phyloP scores from a whole-genome alignment of 768 basidiomycete genomes.

The Ramaria sp. region DNA sequence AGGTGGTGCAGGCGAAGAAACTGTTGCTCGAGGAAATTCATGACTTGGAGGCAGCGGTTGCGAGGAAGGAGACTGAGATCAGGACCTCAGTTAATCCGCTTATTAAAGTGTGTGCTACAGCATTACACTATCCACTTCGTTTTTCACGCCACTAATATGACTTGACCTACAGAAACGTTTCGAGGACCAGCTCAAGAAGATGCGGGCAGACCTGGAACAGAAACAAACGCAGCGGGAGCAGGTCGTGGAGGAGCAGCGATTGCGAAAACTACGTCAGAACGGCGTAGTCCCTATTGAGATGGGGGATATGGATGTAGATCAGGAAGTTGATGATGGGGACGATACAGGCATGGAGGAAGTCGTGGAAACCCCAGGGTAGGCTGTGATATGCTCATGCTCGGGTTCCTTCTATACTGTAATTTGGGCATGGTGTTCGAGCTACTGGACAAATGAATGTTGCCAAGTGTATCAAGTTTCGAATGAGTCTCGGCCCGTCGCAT shows the following conservation, averaged over 20 bases:
- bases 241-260: slow-evolving; percentile 60
- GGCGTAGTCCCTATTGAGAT: slow-evolving; percentile 8
- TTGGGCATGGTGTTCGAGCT: too few relatives aligned
- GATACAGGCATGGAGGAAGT: slow-evolving; percentile 21
- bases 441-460: not conserved
- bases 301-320: slow-evolving; percentile 44
- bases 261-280: slow-evolving; percentile 33
- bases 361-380: not conserved
- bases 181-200: slow-evolving; percentile 84
- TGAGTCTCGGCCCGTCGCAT: too few relatives aligned
- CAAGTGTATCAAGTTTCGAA: too few relatives aligned
- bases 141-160: not conserved
- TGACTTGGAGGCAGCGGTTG: slow-evolving; percentile 80
- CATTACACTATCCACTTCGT: too few relatives aligned
- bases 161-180: slow-evolving; percentile 61
- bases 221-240: slow-evolving; percentile 74
- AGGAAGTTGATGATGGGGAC: slow-evolving; percentile 27
- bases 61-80: slow-evolving; percentile 77
- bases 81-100: slow-evolving; percentile 77
- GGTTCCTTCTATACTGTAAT: too few relatives aligned
- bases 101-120: slow-evolving; percentile 64
- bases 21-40: slow-evolving; percentile 81
- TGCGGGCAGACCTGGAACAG: slow-evolving; percentile 77
- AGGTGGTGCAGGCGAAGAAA: slow-evolving; percentile 58
- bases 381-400: not conserved